These are phyloP conservation scores for Lolium multiflorum DNA, from an alignment of 176 grass and related monocot genomes.

Conservation along the genomic window DNA sequence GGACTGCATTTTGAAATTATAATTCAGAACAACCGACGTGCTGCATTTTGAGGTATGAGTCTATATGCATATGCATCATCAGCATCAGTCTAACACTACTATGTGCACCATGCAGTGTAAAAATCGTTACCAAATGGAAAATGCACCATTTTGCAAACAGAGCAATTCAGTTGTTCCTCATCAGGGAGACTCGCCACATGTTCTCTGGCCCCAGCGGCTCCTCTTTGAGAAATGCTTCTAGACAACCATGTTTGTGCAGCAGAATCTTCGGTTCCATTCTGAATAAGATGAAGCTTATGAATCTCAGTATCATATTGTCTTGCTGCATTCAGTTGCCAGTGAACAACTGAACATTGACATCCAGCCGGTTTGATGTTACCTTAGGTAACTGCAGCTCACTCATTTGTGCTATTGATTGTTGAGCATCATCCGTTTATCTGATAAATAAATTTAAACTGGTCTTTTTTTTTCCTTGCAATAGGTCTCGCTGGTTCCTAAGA, in stretches of 20 bases:
- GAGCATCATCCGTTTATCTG: conserved; percentile 51
- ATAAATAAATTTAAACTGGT: conserved; percentile 55
- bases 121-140: not conserved
- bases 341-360: conserved; percentile 46
- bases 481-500: not conserved
- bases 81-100: too few species aligned
- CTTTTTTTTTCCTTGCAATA: not conserved
- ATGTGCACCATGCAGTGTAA: too few species aligned
- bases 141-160: conserved; percentile 28
- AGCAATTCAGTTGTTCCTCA: conserved; percentile 11
- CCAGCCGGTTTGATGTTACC: conserved; percentile 48
- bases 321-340: conserved; percentile 45
- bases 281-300: conserved; percentile 66
- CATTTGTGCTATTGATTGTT: conserved; percentile 65
- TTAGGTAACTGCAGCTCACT: conserved; percentile 40
- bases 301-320: conserved; percentile 55
- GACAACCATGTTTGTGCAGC: conserved; percentile 71
- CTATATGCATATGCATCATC: not conserved
- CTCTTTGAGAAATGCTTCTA: not conserved
- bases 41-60: not conserved
- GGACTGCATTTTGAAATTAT: conserved; percentile 70
- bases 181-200: conserved; percentile 40
- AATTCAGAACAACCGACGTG: conserved; percentile 7
- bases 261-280: conserved; percentile 56
- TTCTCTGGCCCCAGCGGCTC: too few species aligned